Base-by-base conservation (phyloP, 2,329 filamentous ascomycete species). In the Ophidiomyces ophidiicola region DNA sequence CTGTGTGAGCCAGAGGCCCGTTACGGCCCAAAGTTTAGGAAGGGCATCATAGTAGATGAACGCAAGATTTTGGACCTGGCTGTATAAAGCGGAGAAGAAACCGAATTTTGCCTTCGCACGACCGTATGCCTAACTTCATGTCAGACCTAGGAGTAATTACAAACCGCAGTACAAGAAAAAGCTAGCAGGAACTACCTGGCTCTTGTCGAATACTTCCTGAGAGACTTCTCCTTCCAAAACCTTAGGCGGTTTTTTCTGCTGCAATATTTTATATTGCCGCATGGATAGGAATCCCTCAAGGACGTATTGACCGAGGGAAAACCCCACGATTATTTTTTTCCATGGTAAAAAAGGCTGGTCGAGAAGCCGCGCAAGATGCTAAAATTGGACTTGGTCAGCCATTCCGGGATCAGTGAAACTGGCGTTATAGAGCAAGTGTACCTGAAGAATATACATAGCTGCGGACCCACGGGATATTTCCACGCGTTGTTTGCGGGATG, bases 301-400 rank as follows among this genome's bases (percentile, higher is more conserved):
- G 39, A 85, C 66, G 61, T 84, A 96, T 59, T 98, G 85, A 45
- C 82, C 85, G 53, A 96, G 61, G 20, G 86, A 93, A 68, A 98
- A 98, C 54, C 86, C 83, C 52, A 96, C 74, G 54, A 98, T 87
- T 53, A 98, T 77, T 60, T 78, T 82, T 76, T 94, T 98, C 90
- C 90, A 98, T 40, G 90, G 88, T 68, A 96, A 94, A 56, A 83
- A 70, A 43, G 88, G 87, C 56, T 83, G 78, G 69, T 98, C 90
- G 54, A 96, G 80, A 62, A 82, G 78, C 61, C 76, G 76, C 57
- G 85, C 84, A 51, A 96, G 78, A 68, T 74, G 68, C 70, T 76
- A 45, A 20, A 34, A 17, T 12, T 17, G 31, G 24, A 21, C 5
- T 17, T 6, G 14, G 23, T 20, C 20, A 32, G 12, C 14, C 26